A percentile compares a stretch with the other conserved stretches of the same genome.
Conservation (phyloP, 2,329 filamentous ascomycete genomes). For the Trichoderma lentiforme region DNA sequence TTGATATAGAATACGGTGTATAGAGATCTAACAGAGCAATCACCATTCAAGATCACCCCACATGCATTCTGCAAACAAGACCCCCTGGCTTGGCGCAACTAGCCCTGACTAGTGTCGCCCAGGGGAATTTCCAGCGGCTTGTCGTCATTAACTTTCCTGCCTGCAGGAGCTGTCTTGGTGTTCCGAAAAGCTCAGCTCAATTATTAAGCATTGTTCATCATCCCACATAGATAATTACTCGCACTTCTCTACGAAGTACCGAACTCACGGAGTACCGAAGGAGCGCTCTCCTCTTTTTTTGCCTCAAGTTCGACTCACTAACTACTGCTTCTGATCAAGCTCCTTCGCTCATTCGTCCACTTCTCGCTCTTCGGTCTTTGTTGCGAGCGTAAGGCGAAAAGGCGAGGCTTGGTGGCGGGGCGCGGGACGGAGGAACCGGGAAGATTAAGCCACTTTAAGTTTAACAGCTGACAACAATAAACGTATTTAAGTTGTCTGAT, state of each 20-base stretch:
- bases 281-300: neutral
- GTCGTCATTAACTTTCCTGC: neutral
- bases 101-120: neutral
- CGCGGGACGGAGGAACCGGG: neutral
- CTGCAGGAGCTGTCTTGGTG: neutral
- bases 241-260: neutral
- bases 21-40: neutral
- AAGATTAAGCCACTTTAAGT: neutral
- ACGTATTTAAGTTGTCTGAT: neutral
- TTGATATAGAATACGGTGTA: neutral
- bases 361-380: neutral
- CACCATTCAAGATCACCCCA: neutral
- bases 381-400: neutral
- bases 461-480: neutral
- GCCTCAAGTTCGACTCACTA: neutral
- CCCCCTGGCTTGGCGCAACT: neutral
- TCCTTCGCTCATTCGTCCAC: neutral
- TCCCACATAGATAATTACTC: neutral
- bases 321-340: neutral
- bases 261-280: neutral
- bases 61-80: neutral
- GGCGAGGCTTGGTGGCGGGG: neutral
- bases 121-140: neutral
- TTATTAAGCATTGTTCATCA: neutral
- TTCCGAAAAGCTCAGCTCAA: neutral